Evolutionary conservation across 2,329 filamentous ascomycete species (phyloP).

Genomic region (Bipolaris sorokiniana): DNA sequence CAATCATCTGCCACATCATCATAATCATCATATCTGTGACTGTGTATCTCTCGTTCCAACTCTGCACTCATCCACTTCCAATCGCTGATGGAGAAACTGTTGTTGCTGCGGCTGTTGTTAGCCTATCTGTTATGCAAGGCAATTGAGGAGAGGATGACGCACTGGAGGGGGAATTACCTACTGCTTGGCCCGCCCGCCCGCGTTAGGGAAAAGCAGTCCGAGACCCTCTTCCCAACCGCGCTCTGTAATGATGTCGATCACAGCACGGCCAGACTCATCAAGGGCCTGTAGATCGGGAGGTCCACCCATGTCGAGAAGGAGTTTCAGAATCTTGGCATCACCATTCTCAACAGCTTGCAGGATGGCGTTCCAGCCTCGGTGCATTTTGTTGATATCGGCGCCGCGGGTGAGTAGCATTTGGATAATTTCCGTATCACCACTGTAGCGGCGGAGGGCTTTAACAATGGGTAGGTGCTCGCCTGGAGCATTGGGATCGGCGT

Average conservation of each 20-base stretch:
- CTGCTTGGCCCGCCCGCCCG: constrained; percentile 26
- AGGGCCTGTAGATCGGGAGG: constrained; percentile 39
- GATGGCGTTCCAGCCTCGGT: constrained; percentile 46
- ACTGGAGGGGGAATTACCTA: constrained; percentile 31
- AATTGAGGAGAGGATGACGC: neutral
- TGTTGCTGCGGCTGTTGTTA: constrained; percentile 8
- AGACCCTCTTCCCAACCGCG: constrained; percentile 47
- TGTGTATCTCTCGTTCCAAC: constrained; percentile 7
- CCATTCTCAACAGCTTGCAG: constrained; percentile 47
- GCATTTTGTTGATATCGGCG: constrained; percentile 68
- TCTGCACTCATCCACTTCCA: constrained; percentile 19
- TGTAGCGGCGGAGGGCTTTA: constrained; percentile 68
- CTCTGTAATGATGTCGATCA: constrained; percentile 45
- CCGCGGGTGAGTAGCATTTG: constrained; percentile 68
- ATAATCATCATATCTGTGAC: constrained; percentile 5
- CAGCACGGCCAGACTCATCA: constrained; percentile 38
- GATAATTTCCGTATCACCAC: constrained; percentile 66
- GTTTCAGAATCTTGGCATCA: constrained; percentile 41
- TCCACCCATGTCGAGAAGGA: constrained; percentile 45
- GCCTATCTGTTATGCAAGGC: neutral
- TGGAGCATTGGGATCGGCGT: constrained; percentile 69
- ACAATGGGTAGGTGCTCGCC: constrained; percentile 75
- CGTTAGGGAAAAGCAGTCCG: constrained; percentile 41
- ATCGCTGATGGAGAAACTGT: constrained; percentile 19
- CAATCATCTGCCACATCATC: constrained; percentile 15